Evolutionary conservation across 495 filamentous ascomycete genomes (phyloP).

Genomic region (Daldinia grandis): DNA sequence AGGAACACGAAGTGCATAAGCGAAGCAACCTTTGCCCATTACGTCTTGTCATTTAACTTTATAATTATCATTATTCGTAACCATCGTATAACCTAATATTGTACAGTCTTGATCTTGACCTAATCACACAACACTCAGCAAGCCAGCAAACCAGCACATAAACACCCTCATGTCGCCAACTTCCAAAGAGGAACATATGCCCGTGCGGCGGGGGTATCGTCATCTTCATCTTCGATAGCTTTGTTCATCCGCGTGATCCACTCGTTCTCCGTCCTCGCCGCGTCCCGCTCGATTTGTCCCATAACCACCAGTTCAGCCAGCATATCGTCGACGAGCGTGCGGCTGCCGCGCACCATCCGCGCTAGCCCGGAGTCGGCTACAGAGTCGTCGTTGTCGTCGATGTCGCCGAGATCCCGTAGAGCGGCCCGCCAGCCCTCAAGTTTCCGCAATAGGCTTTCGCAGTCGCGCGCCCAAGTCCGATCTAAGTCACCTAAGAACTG

Average conservation of each 20-base stretch:
- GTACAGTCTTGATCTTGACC: constrained; percentile 1
- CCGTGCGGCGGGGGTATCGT: constrained; percentile 31
- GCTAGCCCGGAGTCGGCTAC: constrained; percentile 46
- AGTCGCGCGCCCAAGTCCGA: constrained; percentile 55
- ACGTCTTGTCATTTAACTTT: not conserved
- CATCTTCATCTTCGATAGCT: constrained; percentile 43
- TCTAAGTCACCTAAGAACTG: constrained; percentile 56
- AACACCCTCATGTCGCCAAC: constrained; percentile 20
- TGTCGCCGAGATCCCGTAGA: constrained; percentile 47
- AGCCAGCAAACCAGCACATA: not conserved
- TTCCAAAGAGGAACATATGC: constrained; percentile 45
- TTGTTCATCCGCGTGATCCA: constrained; percentile 60
- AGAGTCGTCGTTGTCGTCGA: constrained; percentile 6
- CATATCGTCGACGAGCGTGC: constrained; percentile 56
- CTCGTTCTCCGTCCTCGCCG: constrained; percentile 50
- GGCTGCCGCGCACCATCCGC: constrained; percentile 50
- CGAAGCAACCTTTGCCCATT: not conserved
- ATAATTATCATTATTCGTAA: constrained; percentile 7
- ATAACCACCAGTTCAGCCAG: constrained; percentile 57
- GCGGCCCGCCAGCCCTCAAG: constrained; percentile 54
- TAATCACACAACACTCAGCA: not conserved
- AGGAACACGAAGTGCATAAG: not conserved
- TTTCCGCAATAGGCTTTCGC: constrained; percentile 48
- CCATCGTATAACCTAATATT: not conserved
- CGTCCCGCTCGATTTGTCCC: constrained; percentile 58